Conservation (phyloP, 2,329 filamentous ascomycete genomes). For the Hysterium pulicare region DNA sequence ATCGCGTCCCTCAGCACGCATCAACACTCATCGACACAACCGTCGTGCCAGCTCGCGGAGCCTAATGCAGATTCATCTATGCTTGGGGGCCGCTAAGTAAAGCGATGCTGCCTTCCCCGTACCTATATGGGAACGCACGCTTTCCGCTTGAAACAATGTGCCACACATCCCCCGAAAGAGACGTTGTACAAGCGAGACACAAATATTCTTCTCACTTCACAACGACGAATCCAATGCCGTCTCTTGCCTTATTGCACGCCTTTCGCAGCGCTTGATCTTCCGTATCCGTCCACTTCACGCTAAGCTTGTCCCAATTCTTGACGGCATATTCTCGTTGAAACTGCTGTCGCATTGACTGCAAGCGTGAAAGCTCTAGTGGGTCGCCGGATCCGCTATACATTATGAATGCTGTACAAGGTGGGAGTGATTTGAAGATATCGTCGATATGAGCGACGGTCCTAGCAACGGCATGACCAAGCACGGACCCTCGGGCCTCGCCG, state of each 20-base stretch:
- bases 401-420: conserved; percentile 58
- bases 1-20: neutral
- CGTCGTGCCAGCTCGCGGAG: conserved; percentile 9
- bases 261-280: conserved; percentile 58
- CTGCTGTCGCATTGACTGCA: conserved; percentile 55
- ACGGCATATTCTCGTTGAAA: conserved; percentile 57
- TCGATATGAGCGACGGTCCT: conserved; percentile 51
- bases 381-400: conserved; percentile 64
- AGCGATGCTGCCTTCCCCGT: conserved; percentile 4
- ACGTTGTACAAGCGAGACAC: conserved; percentile 25
- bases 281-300: conserved; percentile 61
- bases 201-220: conserved; percentile 49
- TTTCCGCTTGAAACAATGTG: conserved; percentile 22
- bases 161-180: conserved; percentile 9
- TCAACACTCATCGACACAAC: conserved; percentile 10
- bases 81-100: too few relatives aligned
- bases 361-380: conserved; percentile 53
- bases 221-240: conserved; percentile 57
- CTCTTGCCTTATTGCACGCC: conserved; percentile 55
- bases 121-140: conserved; percentile 6
- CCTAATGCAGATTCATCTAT: conserved; percentile 7
- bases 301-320: conserved; percentile 62
- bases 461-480: conserved; percentile 46
- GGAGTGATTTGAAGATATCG: conserved; percentile 54
- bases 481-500: conserved; percentile 16